Evolutionary conservation across 495 filamentous ascomycete species (phyloP).

Genomic region (Neurospora terricola): DNA sequence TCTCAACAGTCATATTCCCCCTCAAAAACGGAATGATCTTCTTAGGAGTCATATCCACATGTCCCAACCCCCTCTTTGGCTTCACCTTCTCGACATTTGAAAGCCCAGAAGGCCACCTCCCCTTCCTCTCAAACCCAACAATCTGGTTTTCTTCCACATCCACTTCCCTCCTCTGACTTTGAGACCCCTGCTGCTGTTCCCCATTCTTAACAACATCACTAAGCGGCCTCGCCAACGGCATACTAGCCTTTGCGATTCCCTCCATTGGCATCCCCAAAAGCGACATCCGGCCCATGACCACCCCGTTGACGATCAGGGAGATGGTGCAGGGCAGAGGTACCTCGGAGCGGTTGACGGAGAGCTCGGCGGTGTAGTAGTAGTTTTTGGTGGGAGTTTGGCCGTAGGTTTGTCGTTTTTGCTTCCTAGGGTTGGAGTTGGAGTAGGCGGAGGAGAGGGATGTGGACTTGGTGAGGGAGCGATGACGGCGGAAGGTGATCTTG

Average conservation of each 20-base stretch:
- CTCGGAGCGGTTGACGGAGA: constrained; percentile 22
- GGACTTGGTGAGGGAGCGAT: not conserved
- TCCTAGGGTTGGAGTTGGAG: no score
- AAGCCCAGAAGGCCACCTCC: not conserved
- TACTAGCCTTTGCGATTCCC: constrained; percentile 5
- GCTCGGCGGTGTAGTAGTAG: constrained; percentile 22
- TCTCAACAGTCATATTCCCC: constrained; percentile 10
- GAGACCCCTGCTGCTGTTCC: not conserved
- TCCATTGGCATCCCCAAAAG: constrained; percentile 11
- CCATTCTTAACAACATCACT: not conserved
- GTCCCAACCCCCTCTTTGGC: not conserved
- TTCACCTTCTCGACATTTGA: not conserved
- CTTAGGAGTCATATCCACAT: not conserved
- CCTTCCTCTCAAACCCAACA: not conserved
- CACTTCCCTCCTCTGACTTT: not conserved
- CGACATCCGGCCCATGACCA: constrained; percentile 10
- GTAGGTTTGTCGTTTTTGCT: not conserved
- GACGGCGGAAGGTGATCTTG: not conserved
- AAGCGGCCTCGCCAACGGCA: constrained; percentile 4
- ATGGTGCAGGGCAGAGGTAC: constrained; percentile 23
- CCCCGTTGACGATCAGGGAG: constrained; percentile 17
- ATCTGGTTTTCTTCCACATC: not conserved
- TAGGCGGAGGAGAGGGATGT: no score
- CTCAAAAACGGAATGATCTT: constrained; percentile 10
- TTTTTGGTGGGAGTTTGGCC: not conserved